Evolutionary conservation across 1,284 basidiomycete genomes (phyloP).

Genomic region (Chalciporus sp.): DNA sequence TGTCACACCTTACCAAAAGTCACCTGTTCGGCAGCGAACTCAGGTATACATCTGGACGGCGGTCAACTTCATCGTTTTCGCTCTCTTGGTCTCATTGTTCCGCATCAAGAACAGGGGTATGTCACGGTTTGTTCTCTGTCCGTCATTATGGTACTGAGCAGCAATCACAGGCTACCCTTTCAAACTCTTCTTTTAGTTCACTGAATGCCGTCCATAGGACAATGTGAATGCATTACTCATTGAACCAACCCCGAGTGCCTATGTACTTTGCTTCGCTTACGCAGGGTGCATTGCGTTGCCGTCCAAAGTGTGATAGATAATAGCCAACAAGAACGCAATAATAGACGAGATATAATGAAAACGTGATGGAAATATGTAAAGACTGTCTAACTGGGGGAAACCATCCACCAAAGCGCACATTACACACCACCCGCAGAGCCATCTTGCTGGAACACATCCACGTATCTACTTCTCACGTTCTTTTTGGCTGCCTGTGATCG

Average conservation of each 20-base stretch:
- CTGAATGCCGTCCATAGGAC: not conserved
- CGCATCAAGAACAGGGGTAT: slow-evolving; percentile 87
- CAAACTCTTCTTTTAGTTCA: slow-evolving; percentile 62
- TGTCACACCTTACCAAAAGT: slow-evolving; percentile 80
- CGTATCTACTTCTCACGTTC: slow-evolving; percentile 79
- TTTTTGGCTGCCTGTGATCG: slow-evolving; percentile 70
- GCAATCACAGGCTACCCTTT: slow-evolving; percentile 69
- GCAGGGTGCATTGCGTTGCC: slow-evolving; percentile 2
- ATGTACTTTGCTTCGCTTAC: slow-evolving; percentile 6
- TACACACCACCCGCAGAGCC: slow-evolving; percentile 22
- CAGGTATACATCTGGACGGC: slow-evolving; percentile 91
- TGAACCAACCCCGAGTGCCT: not conserved
- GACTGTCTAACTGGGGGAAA: slow-evolving; percentile 1
- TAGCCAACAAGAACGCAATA: slow-evolving; percentile 24
- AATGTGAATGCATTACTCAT: not conserved
- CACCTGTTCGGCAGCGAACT: slow-evolving; percentile 75
- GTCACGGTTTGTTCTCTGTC: slow-evolving; percentile 20
- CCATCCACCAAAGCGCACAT: not conserved
- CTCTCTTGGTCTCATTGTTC: slow-evolving; percentile 88
- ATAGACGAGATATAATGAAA: slow-evolving; percentile 23
- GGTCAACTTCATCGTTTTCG: slow-evolving; percentile 85
- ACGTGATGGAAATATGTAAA: slow-evolving; percentile 12
- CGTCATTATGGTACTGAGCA: not conserved
- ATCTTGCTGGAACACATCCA: slow-evolving; percentile 79
- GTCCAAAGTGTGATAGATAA: slow-evolving; percentile 31